Evolutionary conservation across 306 rosid genomes (phyloP).

Genomic region (Oemleria cerasiformis): DNA sequence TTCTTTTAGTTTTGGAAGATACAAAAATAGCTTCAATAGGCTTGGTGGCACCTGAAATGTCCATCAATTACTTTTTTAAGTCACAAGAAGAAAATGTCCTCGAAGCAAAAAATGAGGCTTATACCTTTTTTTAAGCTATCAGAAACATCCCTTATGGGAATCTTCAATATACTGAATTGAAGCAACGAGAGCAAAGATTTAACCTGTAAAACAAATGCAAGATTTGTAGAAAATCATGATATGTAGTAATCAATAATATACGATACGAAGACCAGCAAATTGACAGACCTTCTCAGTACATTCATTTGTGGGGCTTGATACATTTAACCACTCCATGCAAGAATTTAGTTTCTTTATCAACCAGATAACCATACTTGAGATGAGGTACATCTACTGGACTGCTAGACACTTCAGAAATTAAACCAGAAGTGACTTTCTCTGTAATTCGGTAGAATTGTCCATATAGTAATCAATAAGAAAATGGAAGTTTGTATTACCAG

Average conservation of each 20-base stretch:
- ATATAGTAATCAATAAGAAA: slow-evolving; percentile 23
- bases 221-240: slow-evolving; percentile 27
- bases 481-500: slow-evolving; percentile 57
- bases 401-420: slow-evolving; percentile 64
- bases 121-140: slow-evolving; percentile 63
- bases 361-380: slow-evolving; percentile 66
- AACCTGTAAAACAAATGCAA: slow-evolving; percentile 42
- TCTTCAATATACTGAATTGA: slow-evolving; percentile 55
- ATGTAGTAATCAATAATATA: too few relatives aligned
- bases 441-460: slow-evolving; percentile 23
- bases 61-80: slow-evolving; percentile 27
- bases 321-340: slow-evolving; percentile 72
- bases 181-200: slow-evolving; percentile 61
- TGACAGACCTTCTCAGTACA: slow-evolving; percentile 68
- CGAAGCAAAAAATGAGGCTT: too few relatives aligned
- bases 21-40: slow-evolving; percentile 84
- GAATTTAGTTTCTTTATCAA: slow-evolving; percentile 41
- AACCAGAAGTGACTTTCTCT: slow-evolving; percentile 17
- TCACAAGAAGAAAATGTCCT: slow-evolving; percentile 38
- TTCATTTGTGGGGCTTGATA: slow-evolving; percentile 49
- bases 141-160: slow-evolving; percentile 69
- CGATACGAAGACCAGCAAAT: slow-evolving; percentile 37
- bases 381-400: slow-evolving; percentile 83
- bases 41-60: slow-evolving; percentile 63
- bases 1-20: slow-evolving; percentile 56